Evolutionary conservation across 768 basidiomycete genomes (phyloP).

Genomic region (Tephrocybe rancida): DNA sequence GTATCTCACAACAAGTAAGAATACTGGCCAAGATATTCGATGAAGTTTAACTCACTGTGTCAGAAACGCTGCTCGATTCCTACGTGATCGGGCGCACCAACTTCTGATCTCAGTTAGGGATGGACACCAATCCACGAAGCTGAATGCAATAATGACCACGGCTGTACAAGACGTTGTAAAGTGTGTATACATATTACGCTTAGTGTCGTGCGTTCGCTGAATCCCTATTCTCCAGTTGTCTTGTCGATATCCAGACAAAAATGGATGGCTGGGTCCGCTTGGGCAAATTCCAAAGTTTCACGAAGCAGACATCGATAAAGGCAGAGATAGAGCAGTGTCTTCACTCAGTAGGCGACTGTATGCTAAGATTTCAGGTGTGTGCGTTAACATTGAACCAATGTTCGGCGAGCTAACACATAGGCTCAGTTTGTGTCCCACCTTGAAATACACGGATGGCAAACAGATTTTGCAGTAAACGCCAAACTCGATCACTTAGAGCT

Average conservation of each 20-base stretch:
- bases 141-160: slow-evolving; percentile 32
- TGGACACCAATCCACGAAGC: slow-evolving; percentile 28
- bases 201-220: background rate
- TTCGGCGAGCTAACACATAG: background rate
- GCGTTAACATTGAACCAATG: background rate
- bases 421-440: slow-evolving; percentile 47
- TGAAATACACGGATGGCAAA: slow-evolving; percentile 52
- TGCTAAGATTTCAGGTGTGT: slow-evolving; percentile 48
- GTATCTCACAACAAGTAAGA: slow-evolving; percentile 50
- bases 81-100: slow-evolving; percentile 47
- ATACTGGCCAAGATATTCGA: background rate
- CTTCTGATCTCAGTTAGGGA: slow-evolving; percentile 42
- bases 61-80: slow-evolving; percentile 45
- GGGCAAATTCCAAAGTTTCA: slow-evolving; percentile 40
- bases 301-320: slow-evolving; percentile 29
- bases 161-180: slow-evolving; percentile 33
- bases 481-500: slow-evolving; percentile 47
- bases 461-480: slow-evolving; percentile 37
- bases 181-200: slow-evolving; percentile 11
- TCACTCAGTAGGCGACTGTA: slow-evolving; percentile 43
- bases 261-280: slow-evolving; percentile 49
- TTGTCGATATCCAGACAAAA: slow-evolving; percentile 36
- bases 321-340: slow-evolving; percentile 49
- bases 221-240: slow-evolving; percentile 20
- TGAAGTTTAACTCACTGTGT: too few species aligned